Evolutionary conservation across 1,139 yeast genomes (phyloP).

Genomic region (Yamadazyma sp.): DNA sequence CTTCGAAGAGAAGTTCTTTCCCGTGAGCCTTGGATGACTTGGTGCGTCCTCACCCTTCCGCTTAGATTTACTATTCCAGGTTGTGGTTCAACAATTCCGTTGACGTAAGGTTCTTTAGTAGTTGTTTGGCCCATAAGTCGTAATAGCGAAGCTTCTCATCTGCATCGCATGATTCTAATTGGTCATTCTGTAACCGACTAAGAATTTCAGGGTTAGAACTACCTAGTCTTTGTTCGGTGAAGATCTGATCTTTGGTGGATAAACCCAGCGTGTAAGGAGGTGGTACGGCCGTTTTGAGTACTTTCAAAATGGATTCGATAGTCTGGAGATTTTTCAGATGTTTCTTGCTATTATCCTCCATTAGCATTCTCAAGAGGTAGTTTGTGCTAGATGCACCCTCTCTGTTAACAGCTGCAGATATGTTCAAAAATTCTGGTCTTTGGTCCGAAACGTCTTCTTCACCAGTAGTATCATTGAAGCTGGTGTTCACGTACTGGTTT

Average conservation of each 20-base stretch:
- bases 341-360: not conserved
- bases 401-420: not conserved
- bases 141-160: conserved; percentile 7
- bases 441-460: not conserved
- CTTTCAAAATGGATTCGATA: not conserved
- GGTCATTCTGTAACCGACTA: conserved; percentile 7
- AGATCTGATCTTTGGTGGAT: conserved; percentile 43
- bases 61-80: conserved; percentile 36
- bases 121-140: conserved; percentile 9
- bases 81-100: conserved; percentile 77
- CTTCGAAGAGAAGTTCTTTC: conserved; percentile 17
- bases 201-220: conserved; percentile 9
- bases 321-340: not conserved
- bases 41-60: too few relatives aligned
- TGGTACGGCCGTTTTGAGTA: conserved; percentile 34
- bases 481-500: not conserved
- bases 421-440: not conserved
- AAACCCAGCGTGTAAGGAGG: conserved; percentile 24
- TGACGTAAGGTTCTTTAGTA: conserved; percentile 33
- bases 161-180: conserved; percentile 4
- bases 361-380: not conserved
- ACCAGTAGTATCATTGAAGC: not conserved
- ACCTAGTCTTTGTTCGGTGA: conserved; percentile 35
- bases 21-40: not conserved
- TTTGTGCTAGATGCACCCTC: not conserved